Evolutionary conservation across 495 filamentous ascomycete species (phyloP), one percentile per base, ranked within the genome.

Genomic region (Trichoderma parareesei): DNA sequence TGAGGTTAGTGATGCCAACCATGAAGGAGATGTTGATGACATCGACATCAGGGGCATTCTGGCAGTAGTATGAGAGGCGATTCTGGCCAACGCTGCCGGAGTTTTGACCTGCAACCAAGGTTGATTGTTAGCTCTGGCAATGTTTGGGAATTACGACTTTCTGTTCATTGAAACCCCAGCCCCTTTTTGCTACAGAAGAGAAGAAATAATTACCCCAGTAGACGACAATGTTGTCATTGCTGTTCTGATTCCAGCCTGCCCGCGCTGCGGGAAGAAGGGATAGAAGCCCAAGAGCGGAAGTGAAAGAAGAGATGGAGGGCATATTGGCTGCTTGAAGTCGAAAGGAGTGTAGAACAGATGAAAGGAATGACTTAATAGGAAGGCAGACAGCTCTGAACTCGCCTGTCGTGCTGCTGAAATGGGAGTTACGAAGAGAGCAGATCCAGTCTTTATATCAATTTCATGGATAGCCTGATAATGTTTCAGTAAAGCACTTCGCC

Each of bases 21-120:
- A 89, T 71, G 69, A 90, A 90, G 4, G 87, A 79, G 20, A 90
- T 68, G 35, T 84, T 81, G 64, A 89, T 83, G 63, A 86, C 80
- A 81, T 86, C 64, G 0, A 69, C 46, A 55, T 61, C 60, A 20
- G 46, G 46, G 38, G 37, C 35, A 8, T 61, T 43, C 35, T 40
- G 9, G 41, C 60, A 61, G 16, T 61, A 61, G 38, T 40, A 27
- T 18, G 60, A 40, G 8, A 61, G 60, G 6, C 60, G n/a, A 8
- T 61, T 37, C 38, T 61, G 60, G 60, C n/a, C 60, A 37, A 57
- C 27, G 53, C 33, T 57, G 9, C 33, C 53, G 20, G 53, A 37
- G 60, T 61, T 42, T 14, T 61, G 38, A 41, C 60, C 27, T 27
- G 27, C 13, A 16, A 18, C 46, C 46, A 18, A 49, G 1, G 46